phyloP scores from a whole-genome alignment of 306 rosid species.

The Prunus armeniaca region DNA sequence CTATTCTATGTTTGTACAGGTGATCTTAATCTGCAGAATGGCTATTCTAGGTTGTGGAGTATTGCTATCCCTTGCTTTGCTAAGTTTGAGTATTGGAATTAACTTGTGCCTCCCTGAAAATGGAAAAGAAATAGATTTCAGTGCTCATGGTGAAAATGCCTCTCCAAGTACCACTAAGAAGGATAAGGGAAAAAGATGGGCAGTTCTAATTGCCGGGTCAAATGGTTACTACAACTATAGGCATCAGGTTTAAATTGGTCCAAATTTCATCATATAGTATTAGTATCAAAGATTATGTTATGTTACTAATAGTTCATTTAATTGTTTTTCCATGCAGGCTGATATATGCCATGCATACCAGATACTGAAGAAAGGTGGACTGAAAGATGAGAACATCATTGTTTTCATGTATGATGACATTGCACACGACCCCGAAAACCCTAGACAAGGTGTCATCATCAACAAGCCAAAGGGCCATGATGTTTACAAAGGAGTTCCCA shows the following conservation, averaged over 20 bases:
- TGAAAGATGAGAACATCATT: conserved; percentile 45
- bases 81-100: not conserved
- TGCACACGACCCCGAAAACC: conserved; percentile 29
- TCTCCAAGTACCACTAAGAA: not conserved
- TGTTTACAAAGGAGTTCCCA: conserved; percentile 55
- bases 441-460: conserved; percentile 49
- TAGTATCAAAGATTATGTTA: not conserved
- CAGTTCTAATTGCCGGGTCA: conserved; percentile 50
- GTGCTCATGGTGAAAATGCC: not conserved
- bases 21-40: conserved; percentile 5
- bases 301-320: not conserved
- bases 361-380: conserved; percentile 46
- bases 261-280: not conserved
- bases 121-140: not conserved
- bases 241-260: conserved; percentile 37
- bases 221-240: conserved; percentile 34
- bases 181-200: conserved; percentile 43
- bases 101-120: not conserved
- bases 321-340: conserved; percentile 25
- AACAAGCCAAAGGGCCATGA: conserved; percentile 42
- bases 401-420: conserved; percentile 65
- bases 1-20: not conserved
- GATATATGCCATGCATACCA: conserved; percentile 62
- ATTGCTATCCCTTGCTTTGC: not conserved
- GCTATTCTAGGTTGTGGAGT: not conserved